Percentiles rank a stretch among this genome's conserved stretches.
Evolutionary conservation across 345 rosid species (phyloP).

Genomic region (Populus simonii): DNA sequence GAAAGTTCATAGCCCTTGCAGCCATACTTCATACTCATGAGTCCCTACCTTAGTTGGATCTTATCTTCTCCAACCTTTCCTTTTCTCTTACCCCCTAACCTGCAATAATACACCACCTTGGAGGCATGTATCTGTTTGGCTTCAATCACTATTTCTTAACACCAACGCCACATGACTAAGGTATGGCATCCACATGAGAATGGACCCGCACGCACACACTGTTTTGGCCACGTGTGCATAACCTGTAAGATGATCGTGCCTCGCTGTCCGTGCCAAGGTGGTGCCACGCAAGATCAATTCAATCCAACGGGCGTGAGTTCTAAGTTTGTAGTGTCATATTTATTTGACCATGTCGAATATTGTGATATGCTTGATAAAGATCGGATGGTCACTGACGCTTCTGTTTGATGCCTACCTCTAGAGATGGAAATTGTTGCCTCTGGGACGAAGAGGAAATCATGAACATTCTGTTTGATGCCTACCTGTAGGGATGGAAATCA

Average conservation of each 20-base stretch:
- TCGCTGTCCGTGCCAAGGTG: slow-evolving; percentile 1
- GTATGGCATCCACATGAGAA: slow-evolving; percentile 35
- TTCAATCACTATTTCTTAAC: slow-evolving; percentile 10
- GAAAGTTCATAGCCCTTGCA: neutral
- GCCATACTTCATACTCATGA: slow-evolving; percentile 14
- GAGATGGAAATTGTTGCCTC: neutral
- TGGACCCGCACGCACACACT: slow-evolving; percentile 10
- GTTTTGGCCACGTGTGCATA: slow-evolving; percentile 15
- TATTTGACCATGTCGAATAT: slow-evolving; percentile 11
- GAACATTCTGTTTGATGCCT: slow-evolving; percentile 8
- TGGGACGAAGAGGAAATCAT: neutral
- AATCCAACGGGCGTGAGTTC: neutral
- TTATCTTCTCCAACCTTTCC: slow-evolving; percentile 23
- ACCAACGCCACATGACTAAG: slow-evolving; percentile 28
- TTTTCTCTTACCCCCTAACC: neutral
- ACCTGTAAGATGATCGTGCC: neutral
- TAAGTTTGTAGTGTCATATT: neutral
- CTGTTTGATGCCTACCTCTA: slow-evolving; percentile 5
- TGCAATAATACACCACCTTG: slow-evolving; percentile 21
- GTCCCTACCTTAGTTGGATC: slow-evolving; percentile 37
- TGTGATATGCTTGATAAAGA: slow-evolving; percentile 14
- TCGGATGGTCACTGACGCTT: slow-evolving; percentile 8
- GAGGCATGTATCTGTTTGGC: neutral
- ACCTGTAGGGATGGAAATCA: neutral
- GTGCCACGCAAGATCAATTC: neutral